phyloP scores from a whole-genome alignment of 768 basidiomycete genomes.

The Mycena sanguinolenta region DNA sequence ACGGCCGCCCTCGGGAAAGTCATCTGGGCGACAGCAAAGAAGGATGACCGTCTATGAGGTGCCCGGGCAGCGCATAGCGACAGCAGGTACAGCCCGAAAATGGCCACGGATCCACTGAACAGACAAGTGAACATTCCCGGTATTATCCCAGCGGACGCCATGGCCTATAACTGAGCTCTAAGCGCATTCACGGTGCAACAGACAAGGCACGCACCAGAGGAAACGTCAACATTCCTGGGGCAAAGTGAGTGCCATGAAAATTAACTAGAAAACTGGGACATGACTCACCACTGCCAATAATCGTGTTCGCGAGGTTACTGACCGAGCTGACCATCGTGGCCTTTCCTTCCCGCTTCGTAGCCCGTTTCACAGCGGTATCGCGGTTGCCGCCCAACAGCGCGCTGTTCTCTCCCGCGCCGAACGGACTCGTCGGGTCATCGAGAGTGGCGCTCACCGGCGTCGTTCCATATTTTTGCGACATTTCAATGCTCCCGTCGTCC shows the following conservation, averaged over 20 bases:
- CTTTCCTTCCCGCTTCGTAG: slow-evolving; percentile 66
- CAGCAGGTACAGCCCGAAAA: slow-evolving; percentile 91
- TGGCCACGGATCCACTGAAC: slow-evolving; percentile 81
- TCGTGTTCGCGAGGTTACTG: slow-evolving; percentile 89
- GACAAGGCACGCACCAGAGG: slow-evolving; percentile 70
- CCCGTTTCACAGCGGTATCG: slow-evolving; percentile 38
- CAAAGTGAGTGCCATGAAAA: neutral
- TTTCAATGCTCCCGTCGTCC: slow-evolving; percentile 58
- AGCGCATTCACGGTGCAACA: slow-evolving; percentile 13
- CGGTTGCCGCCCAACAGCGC: slow-evolving; percentile 69
- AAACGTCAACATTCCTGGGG: slow-evolving; percentile 88
- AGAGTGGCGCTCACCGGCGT: slow-evolving; percentile 49
- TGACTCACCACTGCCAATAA: slow-evolving; percentile 87
- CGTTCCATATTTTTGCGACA: slow-evolving; percentile 80
- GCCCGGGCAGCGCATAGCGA: slow-evolving; percentile 85
- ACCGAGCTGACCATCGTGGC: slow-evolving; percentile 78
- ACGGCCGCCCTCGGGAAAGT: slow-evolving; percentile 91
- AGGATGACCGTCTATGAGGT: slow-evolving; percentile 81
- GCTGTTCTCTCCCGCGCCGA: slow-evolving; percentile 63
- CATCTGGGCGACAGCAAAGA: slow-evolving; percentile 85
- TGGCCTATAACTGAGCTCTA: slow-evolving; percentile 65
- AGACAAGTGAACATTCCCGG: slow-evolving; percentile 92
- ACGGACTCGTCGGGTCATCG: slow-evolving; percentile 44
- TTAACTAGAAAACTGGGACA: slow-evolving; percentile 5
- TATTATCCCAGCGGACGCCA: slow-evolving; percentile 91